Base-by-base conservation (phyloP, 345 rosid genomes). In the Angophora floribunda region DNA sequence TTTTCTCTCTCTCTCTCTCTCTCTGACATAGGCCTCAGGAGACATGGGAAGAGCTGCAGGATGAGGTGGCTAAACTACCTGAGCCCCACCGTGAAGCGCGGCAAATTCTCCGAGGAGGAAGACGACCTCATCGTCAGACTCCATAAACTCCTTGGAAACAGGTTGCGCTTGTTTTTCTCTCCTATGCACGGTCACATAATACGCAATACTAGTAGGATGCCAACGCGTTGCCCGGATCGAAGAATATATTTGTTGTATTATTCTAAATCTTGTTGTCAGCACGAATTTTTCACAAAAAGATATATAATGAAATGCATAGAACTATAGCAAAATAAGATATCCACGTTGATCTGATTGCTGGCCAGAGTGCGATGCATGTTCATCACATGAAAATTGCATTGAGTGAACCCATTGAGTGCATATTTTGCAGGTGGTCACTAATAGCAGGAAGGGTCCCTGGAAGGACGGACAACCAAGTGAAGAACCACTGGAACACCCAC, bases 101-200 rank as follows among this genome's bases (percentile, higher is more conserved):
- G 88, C 49, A 86, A 87, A 19, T 90, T 90, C 85, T 87, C 91
- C 14, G 44, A 88, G 70, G 90, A 90, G 86, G 91, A 90, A 88
- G 91, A 90, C 16, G 89, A 90, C 41, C 90, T 90, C 86, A 87
- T 88, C 51, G 36, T 90, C 16, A 87, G 90, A 85, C 91, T 90
- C 80, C 91, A 88, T 30, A 87, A 88, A n/a, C 90, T 90, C 13
- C 91, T 90, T 21, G 91, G 91, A 70, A 90, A 90, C 63, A 88
- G 91, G 91, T 90, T 65, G 65, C 5, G 80, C 1, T 21, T 53
- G 50, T 53, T 50, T 53, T 49, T 51, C 22, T 21, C 53, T 57
- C 52, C 32, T 9, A 50, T 51, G n/a, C 6, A 57, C 5, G 63
- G 52, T 19, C 13, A 30, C 51, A 22, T 82, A 4, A 24, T 24